Base-by-base conservation (phyloP, 176 grass and related monocot species). In the Panicum miliaceum region DNA sequence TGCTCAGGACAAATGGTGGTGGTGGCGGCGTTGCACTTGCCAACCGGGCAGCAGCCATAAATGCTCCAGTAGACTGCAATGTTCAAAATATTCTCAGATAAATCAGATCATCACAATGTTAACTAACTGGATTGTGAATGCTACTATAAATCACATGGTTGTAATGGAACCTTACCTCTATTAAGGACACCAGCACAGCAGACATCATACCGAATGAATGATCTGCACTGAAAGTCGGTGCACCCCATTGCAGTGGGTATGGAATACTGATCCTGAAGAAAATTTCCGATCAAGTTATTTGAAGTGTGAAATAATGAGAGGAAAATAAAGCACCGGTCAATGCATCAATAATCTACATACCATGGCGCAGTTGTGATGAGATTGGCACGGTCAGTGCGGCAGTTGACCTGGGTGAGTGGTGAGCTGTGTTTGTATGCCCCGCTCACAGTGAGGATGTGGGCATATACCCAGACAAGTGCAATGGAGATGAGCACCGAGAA, bases 161-260 rank as follows among this genome's bases (percentile, higher is more conserved):
- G 8, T 19, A 38, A 52, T 7, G 42, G 15, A 45, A 56, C 22
- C 5, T 32, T 84, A 93, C 94, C 89, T 97, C 94, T 52, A 93
- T 60, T 78, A 97, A 80, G 45, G 94, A 97, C 65, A 97, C 94
- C 35, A 97, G 12, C 9, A 88, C 91, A 32, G 94, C 94, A 87
- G 91, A 91, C 89, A 97, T 97, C 94, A 97, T 97, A 9, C 94
- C 94, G 4, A 97, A 97, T 40, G 84, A 82, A 76, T 97, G 94
- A 64, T 90, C 91, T 3, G 91, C 91, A 35, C 92, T 80, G 37
- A 97, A 97, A 27, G 84, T 93, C 1, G 94, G 94, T 0, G 94
- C 46, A 74, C 94, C 94, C 94, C 94, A 97, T 80, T 97, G 94
- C 76, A 97, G 69, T 18, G 94, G 94, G 42, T 88, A 91, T 51